These are phyloP conservation scores for Geotrichum restrictum DNA, from an alignment of 1,139 yeast species.

Conservation along the genomic window DNA sequence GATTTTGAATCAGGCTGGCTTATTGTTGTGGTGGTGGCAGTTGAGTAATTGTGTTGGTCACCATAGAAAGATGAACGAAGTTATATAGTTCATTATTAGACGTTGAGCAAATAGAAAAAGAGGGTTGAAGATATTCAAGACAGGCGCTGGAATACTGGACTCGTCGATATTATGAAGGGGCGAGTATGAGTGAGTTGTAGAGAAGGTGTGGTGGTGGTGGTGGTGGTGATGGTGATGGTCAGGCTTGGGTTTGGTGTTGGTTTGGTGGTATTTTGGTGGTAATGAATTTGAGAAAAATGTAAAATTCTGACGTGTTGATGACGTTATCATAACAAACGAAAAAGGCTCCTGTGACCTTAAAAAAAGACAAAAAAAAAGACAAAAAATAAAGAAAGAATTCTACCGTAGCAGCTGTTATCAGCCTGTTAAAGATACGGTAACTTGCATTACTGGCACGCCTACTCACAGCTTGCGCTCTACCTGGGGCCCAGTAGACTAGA, in stretches of 20 bases:
- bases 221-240: neutral
- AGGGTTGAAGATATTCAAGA: neutral
- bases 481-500: no score
- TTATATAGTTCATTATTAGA: neutral
- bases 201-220: neutral
- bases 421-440: no score
- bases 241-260: neutral
- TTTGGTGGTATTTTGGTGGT: conserved; percentile 1
- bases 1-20: neutral
- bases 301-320: neutral
- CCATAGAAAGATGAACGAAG: conserved; percentile 1
- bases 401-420: no score
- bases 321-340: conserved; percentile 2
- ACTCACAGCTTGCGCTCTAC: no score
- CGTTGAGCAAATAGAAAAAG: neutral
- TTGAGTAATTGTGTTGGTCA: neutral
- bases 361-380: neutral
- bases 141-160: neutral
- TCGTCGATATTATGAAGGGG: no score
- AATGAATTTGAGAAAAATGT: neutral
- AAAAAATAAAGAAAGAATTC: neutral
- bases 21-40: neutral
- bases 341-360: neutral
- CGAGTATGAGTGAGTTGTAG: neutral
- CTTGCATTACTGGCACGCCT: no score